A percentile compares a stretch with the other conserved stretches of the same genome.
Conservation (phyloP, 179 eudicot species). For the Dionaea muscipula region DNA sequence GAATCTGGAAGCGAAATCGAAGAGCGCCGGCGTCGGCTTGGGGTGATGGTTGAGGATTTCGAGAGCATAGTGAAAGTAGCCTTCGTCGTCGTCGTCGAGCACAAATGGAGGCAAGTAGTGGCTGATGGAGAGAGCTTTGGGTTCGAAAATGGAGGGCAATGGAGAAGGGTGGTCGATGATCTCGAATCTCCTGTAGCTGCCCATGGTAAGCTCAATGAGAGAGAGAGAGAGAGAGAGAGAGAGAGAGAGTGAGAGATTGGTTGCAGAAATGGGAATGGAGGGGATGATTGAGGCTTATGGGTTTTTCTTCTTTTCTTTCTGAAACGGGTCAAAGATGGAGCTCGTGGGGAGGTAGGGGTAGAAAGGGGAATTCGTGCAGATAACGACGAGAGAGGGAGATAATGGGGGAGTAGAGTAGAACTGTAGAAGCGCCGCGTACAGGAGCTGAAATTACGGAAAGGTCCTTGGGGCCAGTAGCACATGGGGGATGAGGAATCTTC, state of each 20-base stretch:
- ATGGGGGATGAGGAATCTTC: too few species aligned
- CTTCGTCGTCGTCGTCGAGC: slow-evolving; percentile 17
- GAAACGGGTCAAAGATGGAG: too few species aligned
- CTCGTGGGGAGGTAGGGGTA: too few species aligned
- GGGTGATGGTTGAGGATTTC: slow-evolving; percentile 21
- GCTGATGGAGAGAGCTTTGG: slow-evolving; percentile 15
- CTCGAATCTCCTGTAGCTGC: slow-evolving; percentile 29
- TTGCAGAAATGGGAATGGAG: background rate
- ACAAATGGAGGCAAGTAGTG: slow-evolving; percentile 11
- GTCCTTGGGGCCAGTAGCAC: too few species aligned
- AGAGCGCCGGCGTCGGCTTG: background rate
- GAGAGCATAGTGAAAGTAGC: slow-evolving; percentile 22
- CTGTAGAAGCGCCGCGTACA: too few species aligned
- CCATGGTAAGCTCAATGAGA: slow-evolving; percentile 20
- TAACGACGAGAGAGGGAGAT: too few species aligned
- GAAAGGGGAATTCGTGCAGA: too few species aligned
- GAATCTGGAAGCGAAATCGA: slow-evolving; percentile 18
- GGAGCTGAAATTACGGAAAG: too few species aligned
- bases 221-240: slow-evolving; percentile 2
- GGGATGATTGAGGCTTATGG: background rate
- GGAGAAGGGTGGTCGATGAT: slow-evolving; percentile 24
- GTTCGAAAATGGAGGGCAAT: slow-evolving; percentile 23
- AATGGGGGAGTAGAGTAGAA: too few species aligned
- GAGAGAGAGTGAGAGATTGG: background rate
- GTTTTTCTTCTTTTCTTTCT: too few species aligned